These are phyloP conservation scores for Cardamine chenopodiifolia DNA, from an alignment of 345 rosid genomes.

Conservation along the genomic window DNA sequence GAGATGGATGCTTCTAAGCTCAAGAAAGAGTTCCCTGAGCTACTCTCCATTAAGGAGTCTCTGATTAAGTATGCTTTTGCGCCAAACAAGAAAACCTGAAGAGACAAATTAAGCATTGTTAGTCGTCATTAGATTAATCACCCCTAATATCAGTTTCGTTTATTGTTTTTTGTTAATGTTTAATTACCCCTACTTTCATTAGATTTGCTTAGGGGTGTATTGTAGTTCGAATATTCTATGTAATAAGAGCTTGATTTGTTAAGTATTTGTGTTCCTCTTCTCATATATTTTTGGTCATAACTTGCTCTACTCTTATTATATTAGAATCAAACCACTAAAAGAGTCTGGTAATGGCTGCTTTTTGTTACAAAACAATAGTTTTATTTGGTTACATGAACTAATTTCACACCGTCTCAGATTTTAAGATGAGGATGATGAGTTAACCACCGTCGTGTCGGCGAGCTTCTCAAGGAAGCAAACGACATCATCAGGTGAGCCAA, in stretches of 20 bases:
- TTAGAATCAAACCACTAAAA: constrained; percentile 35
- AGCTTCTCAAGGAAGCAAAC: constrained; percentile 72
- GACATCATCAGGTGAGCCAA: constrained; percentile 79
- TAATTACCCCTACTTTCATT: constrained; percentile 13
- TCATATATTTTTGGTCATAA: not conserved
- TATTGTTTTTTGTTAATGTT: constrained; percentile 21
- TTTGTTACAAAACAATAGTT: constrained; percentile 20
- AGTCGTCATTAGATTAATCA: constrained; percentile 36
- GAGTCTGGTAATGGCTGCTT: constrained; percentile 29
- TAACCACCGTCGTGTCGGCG: constrained; percentile 44
- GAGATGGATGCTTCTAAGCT: constrained; percentile 76
- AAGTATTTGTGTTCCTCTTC: not conserved
- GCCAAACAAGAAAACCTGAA: constrained; percentile 56
- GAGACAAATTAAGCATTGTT: constrained; percentile 6
- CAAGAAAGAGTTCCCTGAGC: constrained; percentile 71
- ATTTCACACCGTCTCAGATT: constrained; percentile 5
- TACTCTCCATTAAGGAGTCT: constrained; percentile 68
- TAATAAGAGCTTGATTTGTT: constrained; percentile 30
- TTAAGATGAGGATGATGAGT: constrained; percentile 3
- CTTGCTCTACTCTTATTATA: constrained; percentile 40
- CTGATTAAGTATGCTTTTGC: constrained; percentile 60
- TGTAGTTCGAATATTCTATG: constrained; percentile 25
- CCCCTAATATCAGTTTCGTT: not conserved
- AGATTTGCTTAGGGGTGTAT: constrained; percentile 24
- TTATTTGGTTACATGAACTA: constrained; percentile 37